Conservation (phyloP, 306 rosid species). For the Medicago lupulina region DNA sequence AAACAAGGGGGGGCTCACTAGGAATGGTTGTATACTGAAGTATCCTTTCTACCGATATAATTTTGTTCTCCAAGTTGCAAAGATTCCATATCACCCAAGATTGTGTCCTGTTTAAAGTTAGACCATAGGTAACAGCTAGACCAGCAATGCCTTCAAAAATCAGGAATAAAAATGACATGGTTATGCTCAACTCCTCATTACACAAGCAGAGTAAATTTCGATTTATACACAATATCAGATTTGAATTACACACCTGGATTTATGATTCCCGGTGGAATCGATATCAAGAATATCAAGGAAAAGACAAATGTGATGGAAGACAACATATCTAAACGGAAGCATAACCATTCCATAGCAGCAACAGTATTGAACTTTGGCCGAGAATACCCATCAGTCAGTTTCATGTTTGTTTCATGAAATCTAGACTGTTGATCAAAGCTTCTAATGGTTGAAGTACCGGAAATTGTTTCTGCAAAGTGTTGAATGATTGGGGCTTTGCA, state of each 20-base stretch:
- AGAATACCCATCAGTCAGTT: constrained; percentile 68
- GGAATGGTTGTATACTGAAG: constrained; percentile 67
- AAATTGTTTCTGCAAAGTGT: constrained; percentile 84
- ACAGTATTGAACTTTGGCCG: constrained; percentile 70
- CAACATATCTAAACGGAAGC: constrained; percentile 78
- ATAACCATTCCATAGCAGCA: constrained; percentile 85
- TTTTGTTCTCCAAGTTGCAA: constrained; percentile 78
- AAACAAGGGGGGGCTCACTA: constrained; percentile 73
- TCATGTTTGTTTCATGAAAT: constrained; percentile 75
- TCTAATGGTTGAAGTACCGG: constrained; percentile 82
- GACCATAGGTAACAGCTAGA: constrained; percentile 87
- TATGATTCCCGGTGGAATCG: constrained; percentile 73
- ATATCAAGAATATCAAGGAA: constrained; percentile 71
- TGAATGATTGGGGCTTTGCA: constrained; percentile 93
- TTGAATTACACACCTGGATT: constrained; percentile 67
- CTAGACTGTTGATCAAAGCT: constrained; percentile 80
- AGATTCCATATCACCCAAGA: constrained; percentile 68
- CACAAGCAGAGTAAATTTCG: background rate
- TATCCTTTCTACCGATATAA: constrained; percentile 88
- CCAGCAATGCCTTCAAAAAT: constrained; percentile 71
- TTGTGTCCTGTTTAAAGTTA: constrained; percentile 73
- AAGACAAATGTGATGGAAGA: constrained; percentile 71
- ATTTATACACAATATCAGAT: constrained; percentile 8
- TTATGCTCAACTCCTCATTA: constrained; percentile 17
- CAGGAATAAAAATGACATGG: constrained; percentile 10